Base-by-base conservation (phyloP, 2,329 filamentous ascomycete genomes). In the Aspergillus thermomutatus region DNA sequence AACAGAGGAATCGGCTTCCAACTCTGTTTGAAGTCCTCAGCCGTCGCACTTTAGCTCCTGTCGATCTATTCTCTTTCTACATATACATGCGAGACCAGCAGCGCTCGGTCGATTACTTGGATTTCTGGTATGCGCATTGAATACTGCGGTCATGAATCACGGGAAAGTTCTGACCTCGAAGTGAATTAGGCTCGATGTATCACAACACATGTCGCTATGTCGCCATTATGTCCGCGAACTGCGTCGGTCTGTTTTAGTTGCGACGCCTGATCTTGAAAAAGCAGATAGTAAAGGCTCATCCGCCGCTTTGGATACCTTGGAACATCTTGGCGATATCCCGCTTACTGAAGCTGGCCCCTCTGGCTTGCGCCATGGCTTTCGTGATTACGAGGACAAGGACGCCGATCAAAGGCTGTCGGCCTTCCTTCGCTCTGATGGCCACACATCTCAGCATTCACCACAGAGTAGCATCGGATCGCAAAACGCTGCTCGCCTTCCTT, bases 21-120 rank as follows among this genome's bases (percentile, higher is more conserved):
- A 97, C 92, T 1, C 85, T 99, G 52, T 97, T 96, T 72, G 95
- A 99, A 77, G 94, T 99, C 55, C 80, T 99, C 59, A 96, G 91
- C 72, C 87, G 95, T 64, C 87, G 92, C 62, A 99, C 94, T n/a
- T 83, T 95, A 21, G 91, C 95, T 50, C 94, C 94, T 0, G 93
- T 99, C 56, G 95, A 99, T 71, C 82, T 99, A 10, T 99, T 96
- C 76, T 97, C 92, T 1, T 99, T 99, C 80, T 99, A 99, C 78
- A 99, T 99, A 68, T 99, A 96, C 78, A 99, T 99, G 94, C 87
- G 94, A 69, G 95, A 99, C 75, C 92, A 97, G 77, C 94, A 99
- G 76, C 87, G 92, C 73, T 97, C 93, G 7, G 94, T 99, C 11
- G 94, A 99, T 71, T 99, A 99, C 69, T 80, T 99, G 45, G 94